Evolutionary conservation across 1,284 basidiomycete genomes (phyloP).

Genomic region (Moesziomyces aphidis): DNA sequence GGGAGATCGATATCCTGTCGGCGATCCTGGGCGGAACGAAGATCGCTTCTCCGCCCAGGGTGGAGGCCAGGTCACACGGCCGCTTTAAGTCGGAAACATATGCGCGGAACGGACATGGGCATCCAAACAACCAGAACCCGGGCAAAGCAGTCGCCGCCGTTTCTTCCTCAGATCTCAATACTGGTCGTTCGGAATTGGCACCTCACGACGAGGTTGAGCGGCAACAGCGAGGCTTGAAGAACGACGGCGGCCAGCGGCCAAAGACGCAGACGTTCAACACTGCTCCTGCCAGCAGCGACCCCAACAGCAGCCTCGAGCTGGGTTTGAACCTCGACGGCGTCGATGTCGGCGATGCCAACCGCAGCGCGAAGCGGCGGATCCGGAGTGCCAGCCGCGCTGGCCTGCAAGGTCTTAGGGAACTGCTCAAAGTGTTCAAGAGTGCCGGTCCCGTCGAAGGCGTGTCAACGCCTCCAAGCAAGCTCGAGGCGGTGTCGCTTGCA

Average conservation of each 20-base stretch:
- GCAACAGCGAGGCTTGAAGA: background rate
- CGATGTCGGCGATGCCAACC: slow-evolving; percentile 28
- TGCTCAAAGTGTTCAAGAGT: slow-evolving; percentile 43
- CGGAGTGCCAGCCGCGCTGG: slow-evolving; percentile 54
- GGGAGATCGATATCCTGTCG: slow-evolving; percentile 59
- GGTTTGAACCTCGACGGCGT: slow-evolving; percentile 8
- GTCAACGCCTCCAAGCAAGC: background rate
- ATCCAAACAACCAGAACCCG: background rate
- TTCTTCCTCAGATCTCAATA: background rate
- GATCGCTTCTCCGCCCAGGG: slow-evolving; percentile 7
- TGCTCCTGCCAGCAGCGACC: slow-evolving; percentile 9
- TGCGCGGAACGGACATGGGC: slow-evolving; percentile 7
- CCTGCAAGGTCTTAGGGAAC: slow-evolving; percentile 48
- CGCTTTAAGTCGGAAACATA: slow-evolving; percentile 36
- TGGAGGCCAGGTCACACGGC: slow-evolving; percentile 20
- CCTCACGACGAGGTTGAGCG: background rate
- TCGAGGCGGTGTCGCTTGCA: background rate
- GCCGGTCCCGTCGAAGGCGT: slow-evolving; percentile 4
- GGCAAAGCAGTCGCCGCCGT: background rate
- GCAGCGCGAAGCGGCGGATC: slow-evolving; percentile 47
- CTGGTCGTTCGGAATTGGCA: background rate
- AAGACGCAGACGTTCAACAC: slow-evolving; percentile 21
- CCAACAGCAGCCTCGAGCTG: slow-evolving; percentile 5
- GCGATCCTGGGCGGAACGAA: slow-evolving; percentile 47
- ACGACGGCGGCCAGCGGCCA: slow-evolving; percentile 1